phyloP scores from a whole-genome alignment of 768 basidiomycete genomes.

The Leccinum fibrillosum region DNA sequence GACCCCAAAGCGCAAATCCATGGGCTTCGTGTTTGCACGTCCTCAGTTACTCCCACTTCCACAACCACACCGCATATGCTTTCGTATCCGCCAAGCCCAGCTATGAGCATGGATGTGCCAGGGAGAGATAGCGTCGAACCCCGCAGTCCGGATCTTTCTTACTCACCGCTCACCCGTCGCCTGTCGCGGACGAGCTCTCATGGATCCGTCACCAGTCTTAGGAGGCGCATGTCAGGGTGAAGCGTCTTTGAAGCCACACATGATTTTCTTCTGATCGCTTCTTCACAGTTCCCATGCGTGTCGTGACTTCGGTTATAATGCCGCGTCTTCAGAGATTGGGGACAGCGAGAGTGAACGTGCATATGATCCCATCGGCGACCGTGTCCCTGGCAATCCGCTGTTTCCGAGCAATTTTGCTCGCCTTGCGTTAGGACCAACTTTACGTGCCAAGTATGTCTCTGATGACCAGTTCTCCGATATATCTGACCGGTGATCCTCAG shows the following conservation, averaged over 20 bases:
- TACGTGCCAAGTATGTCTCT: conserved; percentile 48
- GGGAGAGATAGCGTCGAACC: conserved; percentile 24
- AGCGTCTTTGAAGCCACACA: not conserved
- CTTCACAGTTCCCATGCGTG: conserved; percentile 12
- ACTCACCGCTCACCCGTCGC: conserved; percentile 18
- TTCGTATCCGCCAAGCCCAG: conserved; percentile 24
- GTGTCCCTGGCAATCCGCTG: conserved; percentile 69
- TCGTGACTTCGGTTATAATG: conserved; percentile 13
- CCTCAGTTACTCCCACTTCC: conserved; percentile 32
- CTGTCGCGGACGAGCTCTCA: conserved; percentile 25
- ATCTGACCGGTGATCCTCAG: conserved; percentile 8
- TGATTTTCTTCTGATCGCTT: not conserved
- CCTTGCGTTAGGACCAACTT: conserved; percentile 61
- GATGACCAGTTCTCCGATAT: not conserved
- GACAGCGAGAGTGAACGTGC: conserved; percentile 29
- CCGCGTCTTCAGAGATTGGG: conserved; percentile 20
- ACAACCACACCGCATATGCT: conserved; percentile 24
- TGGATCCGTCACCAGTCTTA: conserved; percentile 25
- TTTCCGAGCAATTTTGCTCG: conserved; percentile 82
- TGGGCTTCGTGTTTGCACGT: conserved; percentile 54
- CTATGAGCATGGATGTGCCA: conserved; percentile 11
- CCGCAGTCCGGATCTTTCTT: conserved; percentile 23
- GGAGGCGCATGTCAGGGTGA: conserved; percentile 26
- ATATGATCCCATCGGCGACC: conserved; percentile 57
- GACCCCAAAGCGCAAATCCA: conserved; percentile 42